phyloP scores from a whole-genome alignment of 345 rosid species.

The Linum lewisii region DNA sequence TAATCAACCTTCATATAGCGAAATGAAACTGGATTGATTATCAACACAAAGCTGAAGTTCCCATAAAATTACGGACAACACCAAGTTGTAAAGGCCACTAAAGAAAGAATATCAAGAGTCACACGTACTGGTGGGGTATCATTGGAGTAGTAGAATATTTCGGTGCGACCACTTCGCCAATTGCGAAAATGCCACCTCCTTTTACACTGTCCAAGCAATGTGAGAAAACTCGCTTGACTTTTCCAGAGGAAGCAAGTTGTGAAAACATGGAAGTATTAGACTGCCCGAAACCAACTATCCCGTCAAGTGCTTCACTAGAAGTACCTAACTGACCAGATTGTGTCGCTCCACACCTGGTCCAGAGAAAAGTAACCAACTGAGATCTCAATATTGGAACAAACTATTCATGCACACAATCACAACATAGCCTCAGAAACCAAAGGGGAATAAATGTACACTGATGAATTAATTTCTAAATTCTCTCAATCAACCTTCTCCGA shows the following conservation, averaged over 20 bases:
- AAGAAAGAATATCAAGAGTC: slow-evolving; percentile 13
- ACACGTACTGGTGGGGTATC: slow-evolving; percentile 63
- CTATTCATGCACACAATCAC: not conserved
- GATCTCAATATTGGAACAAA: too few species aligned
- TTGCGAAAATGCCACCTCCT: slow-evolving; percentile 87
- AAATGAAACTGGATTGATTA: not conserved
- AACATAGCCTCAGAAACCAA: not conserved
- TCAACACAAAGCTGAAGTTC: slow-evolving; percentile 1
- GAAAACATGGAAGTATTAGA: slow-evolving; percentile 73
- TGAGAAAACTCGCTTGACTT: slow-evolving; percentile 51
- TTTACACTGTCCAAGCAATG: slow-evolving; percentile 67
- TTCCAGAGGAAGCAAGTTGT: slow-evolving; percentile 64
- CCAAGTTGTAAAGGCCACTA: not conserved
- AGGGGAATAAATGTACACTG: too few species aligned
- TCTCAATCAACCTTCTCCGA: too few species aligned
- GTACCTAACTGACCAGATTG: slow-evolving; percentile 66
- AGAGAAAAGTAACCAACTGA: not conserved
- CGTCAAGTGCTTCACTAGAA: slow-evolving; percentile 62
- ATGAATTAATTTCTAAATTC: too few species aligned
- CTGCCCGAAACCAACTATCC: slow-evolving; percentile 88
- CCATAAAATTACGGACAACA: not conserved
- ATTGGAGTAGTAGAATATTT: slow-evolving; percentile 58
- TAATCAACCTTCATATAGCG: not conserved
- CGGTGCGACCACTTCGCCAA: slow-evolving; percentile 65
- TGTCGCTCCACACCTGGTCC: slow-evolving; percentile 53